These are phyloP conservation scores for Pseudozyma tsukubaensis DNA, from an alignment of 1,284 basidiomycete species.

Conservation along the genomic window DNA sequence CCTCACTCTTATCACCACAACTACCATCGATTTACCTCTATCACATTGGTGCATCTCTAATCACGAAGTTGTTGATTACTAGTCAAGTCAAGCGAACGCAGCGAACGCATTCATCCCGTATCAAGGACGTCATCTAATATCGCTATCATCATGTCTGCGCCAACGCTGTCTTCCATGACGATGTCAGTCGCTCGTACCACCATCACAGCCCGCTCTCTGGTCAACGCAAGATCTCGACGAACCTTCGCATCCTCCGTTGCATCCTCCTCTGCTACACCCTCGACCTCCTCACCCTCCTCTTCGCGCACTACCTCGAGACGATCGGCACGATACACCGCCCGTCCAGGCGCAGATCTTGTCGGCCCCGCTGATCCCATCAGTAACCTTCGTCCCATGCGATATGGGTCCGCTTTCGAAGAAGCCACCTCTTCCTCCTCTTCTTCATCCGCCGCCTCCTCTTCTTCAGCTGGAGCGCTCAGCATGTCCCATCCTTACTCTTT, in stretches of 20 bases:
- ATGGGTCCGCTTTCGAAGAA: slow-evolving; percentile 53
- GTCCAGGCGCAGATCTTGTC: slow-evolving; percentile 50
- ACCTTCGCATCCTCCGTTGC: background rate
- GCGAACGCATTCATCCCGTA: background rate
- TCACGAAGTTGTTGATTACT: background rate
- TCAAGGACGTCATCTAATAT: background rate
- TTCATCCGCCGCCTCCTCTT: slow-evolving; percentile 5
- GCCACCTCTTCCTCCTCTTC: slow-evolving; percentile 9
- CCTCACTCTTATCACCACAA: background rate
- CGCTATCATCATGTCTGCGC: background rate
- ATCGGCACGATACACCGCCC: slow-evolving; percentile 39
- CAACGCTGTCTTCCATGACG: background rate
- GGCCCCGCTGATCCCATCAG: slow-evolving; percentile 62
- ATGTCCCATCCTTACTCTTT: slow-evolving; percentile 63
- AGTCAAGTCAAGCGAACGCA: background rate
- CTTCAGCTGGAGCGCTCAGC: slow-evolving; percentile 14
- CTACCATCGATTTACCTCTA: background rate
- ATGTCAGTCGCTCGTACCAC: background rate
- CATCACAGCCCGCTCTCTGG: background rate
- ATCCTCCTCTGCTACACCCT: slow-evolving; percentile 8
- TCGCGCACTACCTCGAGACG: slow-evolving; percentile 17
- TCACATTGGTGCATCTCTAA: background rate
- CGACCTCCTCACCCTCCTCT: slow-evolving; percentile 4
- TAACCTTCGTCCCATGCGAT: slow-evolving; percentile 64
- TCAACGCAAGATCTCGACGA: background rate